Evolutionary conservation across 2,329 filamentous ascomycete species (phyloP).

Genomic region (Aspergillus puulaauensis): DNA sequence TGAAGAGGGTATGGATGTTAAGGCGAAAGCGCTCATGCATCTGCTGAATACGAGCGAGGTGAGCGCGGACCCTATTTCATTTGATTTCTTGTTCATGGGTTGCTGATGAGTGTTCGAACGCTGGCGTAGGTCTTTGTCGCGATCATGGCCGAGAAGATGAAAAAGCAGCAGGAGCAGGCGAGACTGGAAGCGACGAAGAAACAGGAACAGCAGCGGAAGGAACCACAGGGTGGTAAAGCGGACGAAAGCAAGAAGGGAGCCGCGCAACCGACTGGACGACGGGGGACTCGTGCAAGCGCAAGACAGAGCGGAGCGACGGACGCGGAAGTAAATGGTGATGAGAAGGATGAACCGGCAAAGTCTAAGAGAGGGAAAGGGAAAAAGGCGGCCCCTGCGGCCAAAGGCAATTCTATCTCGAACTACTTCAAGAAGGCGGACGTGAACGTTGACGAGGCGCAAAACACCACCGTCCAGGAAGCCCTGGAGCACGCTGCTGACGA

Average conservation of each 20-base stretch:
- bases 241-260: conserved; percentile 24
- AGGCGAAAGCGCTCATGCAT: conserved; percentile 46
- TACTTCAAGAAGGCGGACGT: conserved; percentile 63
- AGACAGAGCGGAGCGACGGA: conserved; percentile 21
- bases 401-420: conserved; percentile 52
- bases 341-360: conserved; percentile 21
- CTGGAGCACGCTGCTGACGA: conserved; percentile 59
- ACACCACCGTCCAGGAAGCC: conserved; percentile 56
- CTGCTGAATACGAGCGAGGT: conserved; percentile 48
- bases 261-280: conserved; percentile 20
- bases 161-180: conserved; percentile 47
- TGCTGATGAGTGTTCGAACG: not conserved
- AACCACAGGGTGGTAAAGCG: conserved; percentile 25
- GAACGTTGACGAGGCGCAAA: conserved; percentile 49
- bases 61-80: conserved; percentile 6
- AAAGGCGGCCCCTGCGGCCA: conserved; percentile 23
- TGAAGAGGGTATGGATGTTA: conserved; percentile 43
- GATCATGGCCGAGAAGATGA: conserved; percentile 52
- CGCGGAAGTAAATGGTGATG: conserved; percentile 13
- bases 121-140: conserved; percentile 45
- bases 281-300: conserved; percentile 34
- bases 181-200: conserved; percentile 35
- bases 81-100: conserved; percentile 4
- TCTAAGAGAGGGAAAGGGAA: conserved; percentile 30
- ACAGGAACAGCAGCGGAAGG: conserved; percentile 14